phyloP scores from a whole-genome alignment of 2,329 filamentous ascomycete species.

The Neophaeococcomyces mojaviensis region DNA sequence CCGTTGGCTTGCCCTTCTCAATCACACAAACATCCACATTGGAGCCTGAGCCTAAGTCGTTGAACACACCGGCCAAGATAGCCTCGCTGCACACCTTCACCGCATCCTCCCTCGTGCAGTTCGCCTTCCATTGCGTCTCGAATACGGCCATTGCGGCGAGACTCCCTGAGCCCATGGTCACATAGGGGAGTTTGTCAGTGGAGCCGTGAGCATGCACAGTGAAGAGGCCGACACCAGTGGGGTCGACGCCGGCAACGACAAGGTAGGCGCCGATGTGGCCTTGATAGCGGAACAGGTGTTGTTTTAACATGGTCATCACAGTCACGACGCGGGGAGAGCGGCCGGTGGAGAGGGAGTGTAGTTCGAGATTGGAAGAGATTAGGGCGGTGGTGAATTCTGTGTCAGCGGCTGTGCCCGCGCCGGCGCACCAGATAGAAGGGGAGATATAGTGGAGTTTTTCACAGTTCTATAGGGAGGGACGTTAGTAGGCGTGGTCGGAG shows the following conservation, averaged over 20 bases:
- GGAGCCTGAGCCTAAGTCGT: constrained; percentile 91
- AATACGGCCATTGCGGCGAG: constrained; percentile 97
- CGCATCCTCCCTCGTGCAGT: constrained; percentile 71
- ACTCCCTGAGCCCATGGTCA: constrained; percentile 96
- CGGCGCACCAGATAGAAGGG: constrained; percentile 98
- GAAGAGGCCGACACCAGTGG: constrained; percentile 89
- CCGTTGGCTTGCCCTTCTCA: constrained; percentile 84
- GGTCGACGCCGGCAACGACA: constrained; percentile 92
- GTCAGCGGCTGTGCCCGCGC: constrained; percentile 93
- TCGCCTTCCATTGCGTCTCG: constrained; percentile 86
- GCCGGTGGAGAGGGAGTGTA: constrained; percentile 91
- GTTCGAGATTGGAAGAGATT: constrained; percentile 96
- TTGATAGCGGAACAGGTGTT: constrained; percentile 98
- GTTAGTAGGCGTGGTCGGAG: background rate
- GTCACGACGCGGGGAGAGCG: constrained; percentile 96
- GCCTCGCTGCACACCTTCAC: constrained; percentile 75
- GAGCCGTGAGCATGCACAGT: constrained; percentile 97
- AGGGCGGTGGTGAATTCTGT: constrained; percentile 98
- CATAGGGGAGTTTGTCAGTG: constrained; percentile 97
- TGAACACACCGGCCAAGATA: constrained; percentile 95
- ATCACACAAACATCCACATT: constrained; percentile 98
- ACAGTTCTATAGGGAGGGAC: constrained; percentile 62
- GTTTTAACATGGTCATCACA: constrained; percentile 99
- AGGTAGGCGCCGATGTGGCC: constrained; percentile 97
- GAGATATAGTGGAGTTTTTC: constrained; percentile 99